phyloP scores from a whole-genome alignment of 805 yeast genomes.

The Wickerhamomyces ciferrii region DNA sequence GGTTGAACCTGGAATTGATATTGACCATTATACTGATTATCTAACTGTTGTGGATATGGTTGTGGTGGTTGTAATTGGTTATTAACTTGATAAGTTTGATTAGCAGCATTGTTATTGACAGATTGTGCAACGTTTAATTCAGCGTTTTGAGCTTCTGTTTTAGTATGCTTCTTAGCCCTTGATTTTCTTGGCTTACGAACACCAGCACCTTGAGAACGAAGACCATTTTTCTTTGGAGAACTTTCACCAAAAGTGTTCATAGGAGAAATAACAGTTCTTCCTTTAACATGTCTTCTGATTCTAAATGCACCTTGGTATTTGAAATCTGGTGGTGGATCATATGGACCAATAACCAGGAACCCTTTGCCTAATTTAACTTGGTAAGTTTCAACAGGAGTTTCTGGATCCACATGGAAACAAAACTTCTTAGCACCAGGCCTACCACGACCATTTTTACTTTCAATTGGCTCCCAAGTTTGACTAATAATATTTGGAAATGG shows the following conservation, averaged over 20 bases:
- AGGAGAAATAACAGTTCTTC: background rate
- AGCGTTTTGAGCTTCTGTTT: no score
- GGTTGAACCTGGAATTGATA: no score
- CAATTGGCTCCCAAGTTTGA: slow-evolving; percentile 9
- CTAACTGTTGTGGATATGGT: no score
- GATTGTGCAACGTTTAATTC: no score
- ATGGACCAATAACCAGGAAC: slow-evolving; percentile 9
- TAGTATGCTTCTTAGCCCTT: no score
- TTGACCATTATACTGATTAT: no score
- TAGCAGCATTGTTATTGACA: no score
- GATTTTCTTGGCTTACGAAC: no score
- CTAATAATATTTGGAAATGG: slow-evolving; percentile 4
- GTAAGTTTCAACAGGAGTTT: background rate
- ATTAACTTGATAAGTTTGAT: no score
- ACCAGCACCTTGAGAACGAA: no score
- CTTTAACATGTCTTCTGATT: background rate
- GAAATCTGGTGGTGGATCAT: background rate
- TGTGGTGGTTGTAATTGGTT: no score
- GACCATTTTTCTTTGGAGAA: no score
- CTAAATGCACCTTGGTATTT: background rate
- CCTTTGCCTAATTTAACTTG: slow-evolving; percentile 10
- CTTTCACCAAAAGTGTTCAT: background rate
- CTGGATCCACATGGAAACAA: slow-evolving; percentile 9
- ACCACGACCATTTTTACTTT: slow-evolving; percentile 10
- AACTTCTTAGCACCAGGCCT: slow-evolving; percentile 4